A percentile compares a stretch with the other conserved stretches of the same genome.
These are phyloP conservation scores for Phaeotremella skinneri DNA, from an alignment of 768 basidiomycete species.

Conservation along the genomic window DNA sequence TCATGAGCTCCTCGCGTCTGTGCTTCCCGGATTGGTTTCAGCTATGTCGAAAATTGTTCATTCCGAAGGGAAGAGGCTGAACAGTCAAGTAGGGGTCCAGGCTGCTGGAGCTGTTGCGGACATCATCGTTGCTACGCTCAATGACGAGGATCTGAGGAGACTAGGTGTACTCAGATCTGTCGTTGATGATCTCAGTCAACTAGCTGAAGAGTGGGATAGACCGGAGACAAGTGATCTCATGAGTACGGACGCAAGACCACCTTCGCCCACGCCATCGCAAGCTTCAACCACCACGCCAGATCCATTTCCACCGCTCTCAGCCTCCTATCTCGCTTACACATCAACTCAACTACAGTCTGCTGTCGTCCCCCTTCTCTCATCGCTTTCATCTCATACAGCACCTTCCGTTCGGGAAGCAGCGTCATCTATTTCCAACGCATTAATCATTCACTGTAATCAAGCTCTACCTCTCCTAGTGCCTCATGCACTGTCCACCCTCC, in stretches of 20 bases:
- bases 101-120: conserved; percentile 27
- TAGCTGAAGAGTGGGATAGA: conserved; percentile 37
- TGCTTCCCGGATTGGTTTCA: conserved; percentile 82
- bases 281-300: conserved; percentile 23
- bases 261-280: conserved; percentile 27
- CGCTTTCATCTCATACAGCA: conserved; percentile 51
- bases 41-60: conserved; percentile 69
- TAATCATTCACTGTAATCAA: conserved; percentile 24
- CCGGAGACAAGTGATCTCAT: background rate
- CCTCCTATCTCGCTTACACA: conserved; percentile 77
- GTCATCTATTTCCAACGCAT: conserved; percentile 12
- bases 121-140: conserved; percentile 37
- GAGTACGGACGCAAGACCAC: conserved; percentile 8
- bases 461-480: conserved; percentile 67
- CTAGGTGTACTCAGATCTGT: conserved; percentile 29
- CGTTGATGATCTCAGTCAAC: conserved; percentile 42
- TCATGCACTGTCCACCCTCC: conserved; percentile 67
- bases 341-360: conserved; percentile 80
- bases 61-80: conserved; percentile 49
- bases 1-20: conserved; percentile 55
- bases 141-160: conserved; percentile 30
- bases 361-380: conserved; percentile 68
- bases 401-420: conserved; percentile 25
- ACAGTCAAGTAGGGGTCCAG: conserved; percentile 33
- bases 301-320: conserved; percentile 59